These are phyloP conservation scores for Voacanga thouarsii DNA, from an alignment of 257 asterid genomes.

Conservation along the genomic window DNA sequence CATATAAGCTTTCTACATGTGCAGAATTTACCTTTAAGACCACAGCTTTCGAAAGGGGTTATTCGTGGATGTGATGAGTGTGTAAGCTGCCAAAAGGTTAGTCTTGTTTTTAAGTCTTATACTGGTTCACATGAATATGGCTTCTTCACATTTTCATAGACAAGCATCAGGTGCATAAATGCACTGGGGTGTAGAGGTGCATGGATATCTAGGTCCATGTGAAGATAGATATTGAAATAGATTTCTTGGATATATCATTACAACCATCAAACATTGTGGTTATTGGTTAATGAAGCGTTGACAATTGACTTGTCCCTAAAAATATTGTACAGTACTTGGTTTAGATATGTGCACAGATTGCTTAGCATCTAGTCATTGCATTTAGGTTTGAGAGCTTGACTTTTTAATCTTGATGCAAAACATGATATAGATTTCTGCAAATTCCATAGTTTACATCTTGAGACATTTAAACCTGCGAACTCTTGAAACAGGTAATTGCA, in stretches of 20 bases:
- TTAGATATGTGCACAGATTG: background rate
- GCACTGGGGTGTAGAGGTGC: background rate
- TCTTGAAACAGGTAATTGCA: slow-evolving; percentile 68
- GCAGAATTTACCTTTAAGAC: slow-evolving; percentile 41
- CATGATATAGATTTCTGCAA: background rate
- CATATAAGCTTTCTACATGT: slow-evolving; percentile 6
- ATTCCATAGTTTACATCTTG: slow-evolving; percentile 3
- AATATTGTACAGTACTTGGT: background rate
- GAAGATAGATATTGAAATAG: background rate
- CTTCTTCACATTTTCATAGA: background rate
- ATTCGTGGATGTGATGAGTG: slow-evolving; percentile 85
- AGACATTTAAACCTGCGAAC: slow-evolving; percentile 19
- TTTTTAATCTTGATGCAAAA: slow-evolving; percentile 6
- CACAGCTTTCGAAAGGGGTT: slow-evolving; percentile 74
- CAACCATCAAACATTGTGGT: background rate
- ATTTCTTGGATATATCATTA: background rate
- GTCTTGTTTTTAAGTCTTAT: slow-evolving; percentile 13
- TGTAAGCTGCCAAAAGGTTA: slow-evolving; percentile 80
- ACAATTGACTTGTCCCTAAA: background rate
- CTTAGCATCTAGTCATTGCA: background rate
- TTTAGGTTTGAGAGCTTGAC: background rate
- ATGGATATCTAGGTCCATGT: background rate
- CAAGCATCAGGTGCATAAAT: background rate
- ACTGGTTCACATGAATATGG: background rate
- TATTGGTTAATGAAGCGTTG: background rate